A percentile compares a stretch with the other conserved stretches of the same genome.
phyloP scores from a whole-genome alignment of 1,139 yeast genomes.

The Hemisphaericaspora xylofermentans region DNA sequence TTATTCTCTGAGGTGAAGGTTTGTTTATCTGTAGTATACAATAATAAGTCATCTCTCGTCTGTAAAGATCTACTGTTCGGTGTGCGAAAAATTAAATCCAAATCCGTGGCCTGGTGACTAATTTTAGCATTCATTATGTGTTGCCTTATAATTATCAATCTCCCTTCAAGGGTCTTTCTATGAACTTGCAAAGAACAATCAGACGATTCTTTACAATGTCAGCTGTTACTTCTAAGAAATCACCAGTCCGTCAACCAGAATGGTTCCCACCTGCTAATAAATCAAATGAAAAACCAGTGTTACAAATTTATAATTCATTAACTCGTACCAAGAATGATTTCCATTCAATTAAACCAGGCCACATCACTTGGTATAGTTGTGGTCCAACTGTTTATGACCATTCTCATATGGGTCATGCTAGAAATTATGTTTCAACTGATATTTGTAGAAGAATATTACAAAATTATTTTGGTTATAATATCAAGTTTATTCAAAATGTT shows the following conservation, averaged over 20 bases:
- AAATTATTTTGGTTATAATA: slow-evolving; percentile 87
- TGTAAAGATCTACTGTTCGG: no score
- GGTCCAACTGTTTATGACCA: slow-evolving; percentile 99
- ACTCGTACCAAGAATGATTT: slow-evolving; percentile 81
- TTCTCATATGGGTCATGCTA: slow-evolving; percentile 99
- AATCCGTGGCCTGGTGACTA: no score
- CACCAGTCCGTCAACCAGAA: slow-evolving; percentile 36
- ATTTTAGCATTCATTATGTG: no score
- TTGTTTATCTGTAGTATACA: no score
- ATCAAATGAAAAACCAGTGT: slow-evolving; percentile 18
- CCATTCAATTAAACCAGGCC: slow-evolving; percentile 58
- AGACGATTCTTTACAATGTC: slow-evolving; percentile 23
- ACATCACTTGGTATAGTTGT: slow-evolving; percentile 93
- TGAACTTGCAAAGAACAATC: slow-evolving; percentile 7
- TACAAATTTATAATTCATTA: slow-evolving; percentile 67
- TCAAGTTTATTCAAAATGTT: slow-evolving; percentile 88
- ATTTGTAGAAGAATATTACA: slow-evolving; percentile 84
- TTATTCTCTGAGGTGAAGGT: no score
- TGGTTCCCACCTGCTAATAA: slow-evolving; percentile 34
- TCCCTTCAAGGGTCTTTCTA: slow-evolving; percentile 7
- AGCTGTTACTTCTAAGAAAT: slow-evolving; percentile 22
- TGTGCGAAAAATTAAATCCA: no score
- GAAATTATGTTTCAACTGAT: slow-evolving; percentile 93
- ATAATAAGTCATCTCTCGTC: no score
- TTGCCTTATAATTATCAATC: not conserved